Evolutionary conservation across 768 basidiomycete genomes (phyloP).

Genomic region (Amanita molliuscula): DNA sequence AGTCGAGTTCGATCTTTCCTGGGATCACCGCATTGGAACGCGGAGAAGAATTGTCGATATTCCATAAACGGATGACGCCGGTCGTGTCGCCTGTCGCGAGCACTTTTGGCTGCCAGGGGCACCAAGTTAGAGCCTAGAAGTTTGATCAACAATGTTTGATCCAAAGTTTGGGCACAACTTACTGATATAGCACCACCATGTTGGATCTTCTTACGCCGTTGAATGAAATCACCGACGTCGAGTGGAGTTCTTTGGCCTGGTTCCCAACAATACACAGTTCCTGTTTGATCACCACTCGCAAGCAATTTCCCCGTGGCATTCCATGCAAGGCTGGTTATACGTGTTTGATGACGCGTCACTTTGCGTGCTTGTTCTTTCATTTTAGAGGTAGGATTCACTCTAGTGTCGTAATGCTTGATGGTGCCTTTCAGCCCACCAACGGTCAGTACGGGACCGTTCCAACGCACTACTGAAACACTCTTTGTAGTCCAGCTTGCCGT

Average conservation of each 20-base stretch:
- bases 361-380: constrained; percentile 56
- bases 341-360: constrained; percentile 56
- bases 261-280: constrained; percentile 75
- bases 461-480: constrained; percentile 53
- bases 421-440: constrained; percentile 59
- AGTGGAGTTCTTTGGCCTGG: constrained; percentile 38
- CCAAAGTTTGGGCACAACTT: neutral
- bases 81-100: constrained; percentile 68
- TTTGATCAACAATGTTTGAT: neutral
- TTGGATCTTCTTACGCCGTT: constrained; percentile 59
- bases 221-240: constrained; percentile 44
- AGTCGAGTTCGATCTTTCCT: constrained; percentile 35
- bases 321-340: constrained; percentile 61
- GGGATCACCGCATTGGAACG: constrained; percentile 34
- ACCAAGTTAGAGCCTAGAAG: constrained; percentile 74
- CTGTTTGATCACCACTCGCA: constrained; percentile 70
- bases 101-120: constrained; percentile 76
- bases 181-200: constrained; percentile 53
- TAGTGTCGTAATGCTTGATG: constrained; percentile 66
- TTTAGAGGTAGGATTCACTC: constrained; percentile 33
- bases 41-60: constrained; percentile 31
- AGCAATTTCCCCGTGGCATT: constrained; percentile 53
- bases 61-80: constrained; percentile 47
- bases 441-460: constrained; percentile 56
- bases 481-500: constrained; percentile 44